phyloP scores from a whole-genome alignment of 2,329 filamentous ascomycete genomes.

The Fusarium heterosporum region DNA sequence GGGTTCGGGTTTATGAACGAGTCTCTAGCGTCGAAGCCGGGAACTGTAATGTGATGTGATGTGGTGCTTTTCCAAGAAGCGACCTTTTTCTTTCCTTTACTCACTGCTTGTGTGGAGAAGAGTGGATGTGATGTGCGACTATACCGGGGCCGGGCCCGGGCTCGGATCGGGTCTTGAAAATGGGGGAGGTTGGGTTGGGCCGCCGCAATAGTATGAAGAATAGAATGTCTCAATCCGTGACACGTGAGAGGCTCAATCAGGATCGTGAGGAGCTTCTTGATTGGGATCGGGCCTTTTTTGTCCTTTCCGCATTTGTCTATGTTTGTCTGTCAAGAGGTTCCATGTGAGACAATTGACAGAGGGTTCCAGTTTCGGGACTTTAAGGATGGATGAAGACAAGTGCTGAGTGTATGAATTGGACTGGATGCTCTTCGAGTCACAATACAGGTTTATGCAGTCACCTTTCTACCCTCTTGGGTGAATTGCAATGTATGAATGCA shows the following conservation, averaged over 20 bases:
- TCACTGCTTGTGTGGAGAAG: constrained; percentile 18
- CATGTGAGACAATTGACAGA: constrained; percentile 6
- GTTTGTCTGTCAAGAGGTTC: neutral
- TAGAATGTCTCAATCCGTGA: constrained; percentile 27
- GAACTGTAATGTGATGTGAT: constrained; percentile 5
- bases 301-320: neutral
- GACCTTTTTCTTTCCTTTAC: constrained; percentile 20
- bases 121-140: constrained; percentile 21
- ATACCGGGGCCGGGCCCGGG: constrained; percentile 43
- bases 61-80: constrained; percentile 15
- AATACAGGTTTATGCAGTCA: constrained; percentile 15
- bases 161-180: constrained; percentile 41
- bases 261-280: constrained; percentile 15
- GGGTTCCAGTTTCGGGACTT: constrained; percentile 3
- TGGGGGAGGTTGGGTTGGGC: constrained; percentile 40
- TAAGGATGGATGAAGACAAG: neutral
- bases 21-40: constrained; percentile 17
- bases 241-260: constrained; percentile 25
- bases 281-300: constrained; percentile 12
- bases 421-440: constrained; percentile 5
- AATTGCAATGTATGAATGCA: neutral
- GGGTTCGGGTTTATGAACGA: neutral
- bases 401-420: neutral
- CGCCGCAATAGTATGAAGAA: constrained; percentile 10
- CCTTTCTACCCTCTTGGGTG: constrained; percentile 13